Base-by-base conservation (phyloP, 73 alveolate genomes). In the Diophrys appendiculata region DNA sequence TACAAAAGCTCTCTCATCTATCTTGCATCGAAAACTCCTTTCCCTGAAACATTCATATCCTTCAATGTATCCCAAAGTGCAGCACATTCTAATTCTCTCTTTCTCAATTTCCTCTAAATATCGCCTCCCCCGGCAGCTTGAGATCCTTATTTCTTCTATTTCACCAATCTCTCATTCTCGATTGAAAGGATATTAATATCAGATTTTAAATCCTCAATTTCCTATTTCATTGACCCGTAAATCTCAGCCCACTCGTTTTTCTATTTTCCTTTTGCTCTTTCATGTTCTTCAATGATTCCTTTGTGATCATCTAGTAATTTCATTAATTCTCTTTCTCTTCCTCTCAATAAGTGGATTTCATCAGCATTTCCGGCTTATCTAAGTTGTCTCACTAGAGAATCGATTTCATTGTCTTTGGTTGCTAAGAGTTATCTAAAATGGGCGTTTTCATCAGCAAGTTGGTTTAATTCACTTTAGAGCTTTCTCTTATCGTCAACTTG, bases 241-340 rank as follows among this genome's bases (percentile, higher is more conserved):
- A 81, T 81, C 53, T 73, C 83, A 26, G 89, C 89, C 89, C 89
- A 81, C 29, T 81, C 89, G 29, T 81, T 72, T 83, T 81, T 81
- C 34, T 81, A 31, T 26, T 81, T 81, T 14, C 77, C 33, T 14
- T 33, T 56, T 29, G 23, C 22, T 2, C 26, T 55, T 30, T 67
- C 83, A 14, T 67, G 29, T 23, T 67, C 77, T 18, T 13, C 34
- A 2, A 33, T 3, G 27, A 26, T 26, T 26, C 27, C 75, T 67
- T 28, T 71, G 31, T 1, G 14, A 32, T 29, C 35, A 0, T 79
- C 65, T 43, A 69, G 33, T 70, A 14, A 8, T 26, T 77, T 54
- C 13, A 3, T 54, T 70, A 29, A 24, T 34, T 69, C 54, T 33
- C 43, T 29, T 18, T 33, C 5, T 79, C 88, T 52, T 72, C 26